Evolutionary conservation across 2,329 filamentous ascomycete genomes (phyloP).

Genomic region (Lasiodiplodia hormozganensis): DNA sequence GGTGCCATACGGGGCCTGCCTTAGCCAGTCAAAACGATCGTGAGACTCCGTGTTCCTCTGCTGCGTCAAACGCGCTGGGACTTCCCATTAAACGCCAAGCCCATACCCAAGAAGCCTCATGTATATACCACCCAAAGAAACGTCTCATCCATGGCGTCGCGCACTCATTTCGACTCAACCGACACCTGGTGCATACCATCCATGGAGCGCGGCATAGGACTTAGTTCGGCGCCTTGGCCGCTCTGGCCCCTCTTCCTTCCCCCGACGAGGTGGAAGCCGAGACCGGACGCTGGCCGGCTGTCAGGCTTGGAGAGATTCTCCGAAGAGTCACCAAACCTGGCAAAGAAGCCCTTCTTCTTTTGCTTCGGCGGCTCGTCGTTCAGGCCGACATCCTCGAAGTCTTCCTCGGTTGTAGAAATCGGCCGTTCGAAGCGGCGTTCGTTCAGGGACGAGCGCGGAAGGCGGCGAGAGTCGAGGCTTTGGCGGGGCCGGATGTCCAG

Average conservation of each 20-base stretch:
- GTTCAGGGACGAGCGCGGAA: conserved; percentile 67
- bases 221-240: conserved; percentile 74
- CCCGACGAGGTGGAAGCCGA: conserved; percentile 72
- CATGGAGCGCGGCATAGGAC: conserved; percentile 61
- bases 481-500: conserved; percentile 64
- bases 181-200: conserved; percentile 33
- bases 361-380: conserved; percentile 71
- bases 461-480: conserved; percentile 77
- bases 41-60: conserved; percentile 25
- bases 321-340: conserved; percentile 73
- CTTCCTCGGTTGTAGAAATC: conserved; percentile 73
- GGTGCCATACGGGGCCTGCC: conserved; percentile 9
- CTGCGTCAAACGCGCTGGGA: conserved; percentile 14
- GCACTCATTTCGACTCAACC: conserved; percentile 25
- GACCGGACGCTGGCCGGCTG: conserved; percentile 51
- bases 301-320: conserved; percentile 37
- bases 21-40: conserved; percentile 24
- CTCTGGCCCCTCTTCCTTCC: conserved; percentile 72
- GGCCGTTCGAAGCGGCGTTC: conserved; percentile 65
- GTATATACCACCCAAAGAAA: conserved; percentile 22
- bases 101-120: conserved; percentile 24
- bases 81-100: conserved; percentile 26
- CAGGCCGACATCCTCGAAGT: conserved; percentile 89
- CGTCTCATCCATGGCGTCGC: background rate
- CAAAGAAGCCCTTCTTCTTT: conserved; percentile 82